Conservation (phyloP, 1,139 yeast genomes). For the Pichia sp. region DNA sequence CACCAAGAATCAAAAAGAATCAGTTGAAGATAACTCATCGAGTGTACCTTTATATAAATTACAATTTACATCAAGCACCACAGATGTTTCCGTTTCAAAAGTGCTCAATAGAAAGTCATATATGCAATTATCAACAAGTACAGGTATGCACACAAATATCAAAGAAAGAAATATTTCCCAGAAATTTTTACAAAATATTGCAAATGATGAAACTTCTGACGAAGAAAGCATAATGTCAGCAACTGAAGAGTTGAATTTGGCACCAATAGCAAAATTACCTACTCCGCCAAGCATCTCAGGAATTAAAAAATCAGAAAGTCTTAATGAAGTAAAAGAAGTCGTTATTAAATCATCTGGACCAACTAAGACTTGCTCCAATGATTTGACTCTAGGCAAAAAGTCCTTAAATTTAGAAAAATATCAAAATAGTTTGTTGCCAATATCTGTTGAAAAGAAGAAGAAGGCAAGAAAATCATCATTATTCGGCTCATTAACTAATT, state of each 20-base stretch:
- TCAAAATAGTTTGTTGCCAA: constrained; percentile 5
- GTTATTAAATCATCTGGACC: too few relatives aligned
- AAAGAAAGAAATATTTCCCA: background rate
- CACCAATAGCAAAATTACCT: constrained; percentile 6
- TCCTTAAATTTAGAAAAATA: constrained; percentile 3
- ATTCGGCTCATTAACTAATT: constrained; percentile 9
- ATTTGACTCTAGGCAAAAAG: too few relatives aligned
- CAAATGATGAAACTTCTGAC: constrained; percentile 3
- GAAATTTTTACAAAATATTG: background rate
- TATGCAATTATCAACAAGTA: background rate
- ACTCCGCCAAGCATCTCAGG: background rate
- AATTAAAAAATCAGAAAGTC: background rate
- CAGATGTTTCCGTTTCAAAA: background rate
- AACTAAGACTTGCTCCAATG: too few relatives aligned
- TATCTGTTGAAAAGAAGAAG: background rate
- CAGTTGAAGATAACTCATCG: background rate
- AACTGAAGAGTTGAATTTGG: constrained; percentile 2
- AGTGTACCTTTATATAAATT: constrained; percentile 1
- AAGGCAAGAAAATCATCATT: constrained; percentile 7
- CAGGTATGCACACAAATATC: background rate
- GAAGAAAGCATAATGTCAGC: constrained; percentile 5
- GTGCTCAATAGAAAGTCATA: background rate
- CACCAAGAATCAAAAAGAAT: too few relatives aligned
- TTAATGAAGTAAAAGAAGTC: background rate
- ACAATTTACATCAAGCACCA: background rate